Evolutionary conservation across 331 rosid genomes (phyloP).

Genomic region (Acacia pycnantha): DNA sequence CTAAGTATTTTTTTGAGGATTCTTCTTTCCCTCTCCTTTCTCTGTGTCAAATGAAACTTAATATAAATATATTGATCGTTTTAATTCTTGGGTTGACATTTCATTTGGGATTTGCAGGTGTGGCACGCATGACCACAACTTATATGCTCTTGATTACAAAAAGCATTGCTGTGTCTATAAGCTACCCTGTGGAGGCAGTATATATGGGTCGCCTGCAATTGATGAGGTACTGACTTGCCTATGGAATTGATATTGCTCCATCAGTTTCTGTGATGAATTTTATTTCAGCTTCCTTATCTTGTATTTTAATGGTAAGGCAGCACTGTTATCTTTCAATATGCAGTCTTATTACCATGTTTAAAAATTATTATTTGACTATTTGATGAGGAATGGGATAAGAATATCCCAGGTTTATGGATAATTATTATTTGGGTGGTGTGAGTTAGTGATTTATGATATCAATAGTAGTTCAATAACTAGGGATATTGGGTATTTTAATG

Average conservation of each 20-base stretch:
- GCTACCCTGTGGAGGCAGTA: conserved; percentile 82
- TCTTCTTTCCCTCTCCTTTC: neutral
- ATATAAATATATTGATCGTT: neutral
- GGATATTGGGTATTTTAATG: neutral
- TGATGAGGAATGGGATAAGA: neutral
- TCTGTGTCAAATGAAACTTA: neutral
- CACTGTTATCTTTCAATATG: neutral
- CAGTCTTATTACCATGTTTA: neutral
- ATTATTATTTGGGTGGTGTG: neutral
- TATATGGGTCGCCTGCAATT: conserved; percentile 87
- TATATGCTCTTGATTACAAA: conserved; percentile 88
- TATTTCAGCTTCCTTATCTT: neutral
- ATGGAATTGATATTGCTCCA: neutral
- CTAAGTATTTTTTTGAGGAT: neutral
- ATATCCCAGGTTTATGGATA: neutral
- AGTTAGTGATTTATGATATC: neutral
- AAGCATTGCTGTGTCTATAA: conserved; percentile 66
- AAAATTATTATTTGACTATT: neutral
- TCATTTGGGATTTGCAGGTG: conserved; percentile 59
- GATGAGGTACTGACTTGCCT: conserved; percentile 57
- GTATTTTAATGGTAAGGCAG: neutral
- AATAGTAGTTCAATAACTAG: neutral
- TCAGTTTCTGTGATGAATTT: neutral
- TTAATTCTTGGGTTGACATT: conserved; percentile 12
- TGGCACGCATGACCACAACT: conserved; percentile 87